These are phyloP conservation scores for Lanmaoa rubissima DNA, from an alignment of 768 basidiomycete species.

Conservation along the genomic window DNA sequence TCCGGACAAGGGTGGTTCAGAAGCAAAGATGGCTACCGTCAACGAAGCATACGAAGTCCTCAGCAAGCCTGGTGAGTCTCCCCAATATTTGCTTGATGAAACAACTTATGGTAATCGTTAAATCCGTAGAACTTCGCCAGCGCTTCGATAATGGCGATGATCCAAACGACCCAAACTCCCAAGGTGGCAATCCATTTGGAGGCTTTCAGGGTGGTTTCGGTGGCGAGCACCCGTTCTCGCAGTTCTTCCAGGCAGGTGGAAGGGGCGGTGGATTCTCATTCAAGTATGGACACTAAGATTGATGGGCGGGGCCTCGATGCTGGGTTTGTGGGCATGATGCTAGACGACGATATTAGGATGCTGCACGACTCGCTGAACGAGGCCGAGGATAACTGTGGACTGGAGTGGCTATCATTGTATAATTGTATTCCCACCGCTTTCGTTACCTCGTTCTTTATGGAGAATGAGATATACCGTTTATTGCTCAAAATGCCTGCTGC, in stretches of 20 bases:
- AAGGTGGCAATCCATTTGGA: slow-evolving; percentile 53
- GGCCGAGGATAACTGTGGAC: slow-evolving; percentile 2
- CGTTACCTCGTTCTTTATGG: background rate
- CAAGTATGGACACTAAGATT: slow-evolving; percentile 21
- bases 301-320: background rate
- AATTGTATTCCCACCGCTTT: background rate
- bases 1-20: slow-evolving; percentile 93
- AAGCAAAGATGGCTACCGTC: slow-evolving; percentile 89
- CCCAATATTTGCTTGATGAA: background rate
- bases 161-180: slow-evolving; percentile 82
- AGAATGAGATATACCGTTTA: background rate
- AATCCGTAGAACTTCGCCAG: slow-evolving; percentile 62
- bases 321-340: background rate
- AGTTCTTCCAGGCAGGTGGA: slow-evolving; percentile 76
- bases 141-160: slow-evolving; percentile 95
- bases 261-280: slow-evolving; percentile 37
- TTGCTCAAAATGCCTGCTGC: background rate
- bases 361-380: background rate
- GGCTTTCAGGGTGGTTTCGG: slow-evolving; percentile 41
- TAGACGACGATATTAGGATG: background rate
- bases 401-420: slow-evolving; percentile 10
- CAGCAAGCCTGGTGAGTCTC: slow-evolving; percentile 57
- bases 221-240: slow-evolving; percentile 63
- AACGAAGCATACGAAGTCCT: slow-evolving; percentile 98
- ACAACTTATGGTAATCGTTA: background rate